Evolutionary conservation across 345 rosid genomes (phyloP), one percentile per base, ranked within the genome.

Genomic region (Aurinia saxatilis): DNA sequence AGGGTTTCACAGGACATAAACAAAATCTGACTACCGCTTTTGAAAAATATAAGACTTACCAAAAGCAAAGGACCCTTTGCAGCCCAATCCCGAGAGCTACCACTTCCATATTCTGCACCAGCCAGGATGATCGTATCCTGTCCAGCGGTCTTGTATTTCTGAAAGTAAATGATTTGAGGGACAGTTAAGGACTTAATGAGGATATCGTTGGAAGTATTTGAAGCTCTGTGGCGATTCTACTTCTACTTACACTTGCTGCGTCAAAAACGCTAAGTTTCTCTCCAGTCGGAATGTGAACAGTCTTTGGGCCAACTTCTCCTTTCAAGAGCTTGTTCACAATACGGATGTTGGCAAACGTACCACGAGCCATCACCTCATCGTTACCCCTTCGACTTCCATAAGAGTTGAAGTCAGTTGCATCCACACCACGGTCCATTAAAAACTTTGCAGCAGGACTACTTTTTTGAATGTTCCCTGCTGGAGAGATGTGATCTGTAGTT

Each of bases 31-130:
- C 3, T 17, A 8, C 14, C 8, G 9, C 0, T 67, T 38, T 59
- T 50, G 17, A 35, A 27, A 11, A 31, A 10, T 34, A 50, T 44
- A 7, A 27, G 36, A 57, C 79, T 65, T 59, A 85, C 96, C 82
- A 84, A 63, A 56, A 83, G 70, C 87, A 80, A 77, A 13, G 90
- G 96, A 63, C 96, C 98, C 80, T 91, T 91, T 41, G 96, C 96
- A 73, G 93, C 98, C 91, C 96, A 84, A 67, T 88, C 91, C 50
- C 91, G 75, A 70, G 98, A 91, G 75, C 95, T 91, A 60, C 95
- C 85, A 66, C 87, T 88, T 73, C 96, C 96, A 57, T 85, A 88
- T 63, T 91, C 98, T 0, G 86, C 84, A 53, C 96, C 93, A 69
- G 96, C 98, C 47, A 91, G 57, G 40, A 91, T 73, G 25, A 91